These are phyloP conservation scores for Trametes gibbosa DNA, from an alignment of 768 basidiomycete genomes.

Conservation along the genomic window DNA sequence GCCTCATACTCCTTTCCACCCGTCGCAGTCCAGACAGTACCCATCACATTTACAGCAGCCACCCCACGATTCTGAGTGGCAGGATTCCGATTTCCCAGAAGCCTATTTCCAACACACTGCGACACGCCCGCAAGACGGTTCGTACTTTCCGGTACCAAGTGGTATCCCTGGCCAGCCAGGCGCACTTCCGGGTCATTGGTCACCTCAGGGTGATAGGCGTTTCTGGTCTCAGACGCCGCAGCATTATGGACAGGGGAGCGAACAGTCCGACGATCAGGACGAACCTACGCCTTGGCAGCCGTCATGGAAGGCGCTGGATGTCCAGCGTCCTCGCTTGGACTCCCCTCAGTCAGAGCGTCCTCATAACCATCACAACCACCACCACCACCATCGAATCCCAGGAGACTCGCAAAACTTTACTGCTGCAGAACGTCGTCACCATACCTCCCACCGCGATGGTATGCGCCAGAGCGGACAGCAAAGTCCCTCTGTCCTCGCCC, in stretches of 20 bases:
- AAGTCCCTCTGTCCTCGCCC: neutral
- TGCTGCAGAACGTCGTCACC: conserved; percentile 7
- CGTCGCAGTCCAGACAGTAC: neutral
- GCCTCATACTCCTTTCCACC: conserved; percentile 23
- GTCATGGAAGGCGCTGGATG: conserved; percentile 2
- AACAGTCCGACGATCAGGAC: conserved; percentile 17
- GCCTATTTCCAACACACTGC: neutral
- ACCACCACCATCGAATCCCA: neutral
- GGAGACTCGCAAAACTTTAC: neutral
- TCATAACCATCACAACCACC: neutral
- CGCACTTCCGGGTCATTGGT: conserved; percentile 13
- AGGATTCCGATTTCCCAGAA: conserved; percentile 3
- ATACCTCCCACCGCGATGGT: conserved; percentile 1
- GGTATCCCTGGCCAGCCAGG: neutral
- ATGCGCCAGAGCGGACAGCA: conserved; percentile 10
- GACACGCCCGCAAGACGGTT: neutral
- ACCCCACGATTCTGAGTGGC: conserved; percentile 5
- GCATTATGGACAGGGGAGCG: conserved; percentile 8
- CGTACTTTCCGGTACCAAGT: neutral
- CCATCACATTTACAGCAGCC: neutral
- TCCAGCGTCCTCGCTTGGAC: neutral
- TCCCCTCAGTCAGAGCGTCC: conserved; percentile 5
- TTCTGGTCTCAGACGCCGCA: conserved; percentile 4
- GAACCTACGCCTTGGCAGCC: neutral
- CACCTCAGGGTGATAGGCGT: conserved; percentile 2